Conservation (phyloP, 2,329 filamentous ascomycete species). For the Monilinia fructigena region DNA sequence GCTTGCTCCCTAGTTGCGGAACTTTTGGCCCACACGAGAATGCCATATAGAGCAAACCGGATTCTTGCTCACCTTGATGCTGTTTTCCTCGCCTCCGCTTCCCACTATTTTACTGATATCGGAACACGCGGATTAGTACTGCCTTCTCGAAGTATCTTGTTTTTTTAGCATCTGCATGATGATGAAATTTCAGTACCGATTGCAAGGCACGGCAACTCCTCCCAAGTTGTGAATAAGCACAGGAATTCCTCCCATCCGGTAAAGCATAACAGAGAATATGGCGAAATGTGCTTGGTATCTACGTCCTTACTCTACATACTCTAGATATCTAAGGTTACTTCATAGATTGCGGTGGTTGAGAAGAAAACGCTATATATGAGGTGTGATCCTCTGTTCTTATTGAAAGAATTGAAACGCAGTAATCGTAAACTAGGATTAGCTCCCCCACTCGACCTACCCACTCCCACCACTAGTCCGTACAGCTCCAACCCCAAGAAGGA, state of each 20-base stretch:
- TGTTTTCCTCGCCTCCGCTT: not conserved
- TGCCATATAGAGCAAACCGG: not conserved
- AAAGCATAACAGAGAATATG: not conserved
- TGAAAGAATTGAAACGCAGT: too few relatives aligned
- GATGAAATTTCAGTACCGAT: not conserved
- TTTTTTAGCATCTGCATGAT: slow-evolving; percentile 1
- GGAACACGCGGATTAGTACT: not conserved
- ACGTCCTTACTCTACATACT: too few relatives aligned
- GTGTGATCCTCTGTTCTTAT: too few relatives aligned
- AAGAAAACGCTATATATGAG: too few relatives aligned
- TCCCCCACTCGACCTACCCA: too few relatives aligned
- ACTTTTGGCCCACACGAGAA: too few relatives aligned
- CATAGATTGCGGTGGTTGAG: too few relatives aligned
- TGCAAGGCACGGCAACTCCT: not conserved
- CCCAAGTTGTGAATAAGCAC: not conserved
- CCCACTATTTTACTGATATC: not conserved
- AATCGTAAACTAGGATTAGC: too few relatives aligned
- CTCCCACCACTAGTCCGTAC: too few relatives aligned
- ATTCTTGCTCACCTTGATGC: not conserved
- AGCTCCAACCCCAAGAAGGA: too few relatives aligned
- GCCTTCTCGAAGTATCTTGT: not conserved
- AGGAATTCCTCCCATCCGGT: not conserved
- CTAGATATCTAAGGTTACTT: too few relatives aligned
- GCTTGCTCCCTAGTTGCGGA: too few relatives aligned
- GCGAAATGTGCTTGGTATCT: not conserved